Evolutionary conservation across 1,284 basidiomycete genomes (phyloP), one percentile per base, ranked within the genome.

Genomic region (Cryptococcus jaspeensis): DNA sequence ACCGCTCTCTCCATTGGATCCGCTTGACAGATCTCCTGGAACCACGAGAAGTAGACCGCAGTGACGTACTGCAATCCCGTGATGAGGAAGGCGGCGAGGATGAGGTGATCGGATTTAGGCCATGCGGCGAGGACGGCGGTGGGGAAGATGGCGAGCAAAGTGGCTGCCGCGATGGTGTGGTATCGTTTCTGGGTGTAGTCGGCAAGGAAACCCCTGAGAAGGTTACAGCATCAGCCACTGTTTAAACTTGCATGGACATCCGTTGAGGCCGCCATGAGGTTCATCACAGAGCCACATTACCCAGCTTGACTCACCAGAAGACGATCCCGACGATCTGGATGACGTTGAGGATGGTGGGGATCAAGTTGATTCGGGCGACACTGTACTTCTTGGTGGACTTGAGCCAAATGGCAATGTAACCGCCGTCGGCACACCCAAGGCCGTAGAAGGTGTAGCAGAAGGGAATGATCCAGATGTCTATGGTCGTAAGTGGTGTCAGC

Each of bases 331-430:
- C 39, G 18, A 40, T 35, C 25, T 52, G 32, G 15, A 57, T 52
- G 11, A 57, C 38, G 28, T 43, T 46, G n/a, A 46, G 36, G 51
- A 57, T 46, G 3, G 55, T 57, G 13, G 55, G 55, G 12, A 57
- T n/a, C 35, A 53, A 47, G 51, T 57, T 52, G 50, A 52, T 52
- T 15, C 39, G 15, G 20, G 40, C 55, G 39, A 43, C 51, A 3
- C 44, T 43, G 36, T 52, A 57, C 25, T 41, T 47, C 16, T 20
- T 20, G 15, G 39, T 41, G 7, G 39, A 41, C 15, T 41, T 41
- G 20, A 41, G 39, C 39, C 39, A 41, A 5, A 41, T 41, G 15
- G 39, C 7, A 7, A 20, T 41, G 20, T 41, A 41, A 15, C 39
- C 20, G 16, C 39, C 39, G 8, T 16, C 7, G 4, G 39, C 39